Conservation (phyloP, 2,329 filamentous ascomycete genomes). For the Paracoccidioides lutzii region DNA sequence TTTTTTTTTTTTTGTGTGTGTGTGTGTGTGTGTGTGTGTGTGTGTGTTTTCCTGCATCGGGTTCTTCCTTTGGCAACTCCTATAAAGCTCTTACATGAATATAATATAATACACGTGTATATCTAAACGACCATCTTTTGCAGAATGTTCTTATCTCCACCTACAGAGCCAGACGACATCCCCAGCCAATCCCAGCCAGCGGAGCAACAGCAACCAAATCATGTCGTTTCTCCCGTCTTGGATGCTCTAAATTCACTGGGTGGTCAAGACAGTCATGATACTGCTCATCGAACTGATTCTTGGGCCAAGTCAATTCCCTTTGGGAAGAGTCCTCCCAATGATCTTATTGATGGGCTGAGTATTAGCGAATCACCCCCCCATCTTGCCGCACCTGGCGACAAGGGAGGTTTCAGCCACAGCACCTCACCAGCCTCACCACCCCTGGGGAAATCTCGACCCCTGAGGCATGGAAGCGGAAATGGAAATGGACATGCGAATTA, state of each 20-base stretch:
- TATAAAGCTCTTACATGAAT: background rate
- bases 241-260: slow-evolving; percentile 25
- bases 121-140: slow-evolving; percentile 8
- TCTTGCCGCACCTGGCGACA: slow-evolving; percentile 26
- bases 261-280: slow-evolving; percentile 22
- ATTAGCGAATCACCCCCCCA: slow-evolving; percentile 28
- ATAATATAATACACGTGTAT: slow-evolving; percentile 1
- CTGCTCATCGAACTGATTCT: slow-evolving; percentile 27
- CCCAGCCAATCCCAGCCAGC: slow-evolving; percentile 17
- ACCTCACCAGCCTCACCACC: slow-evolving; percentile 34
- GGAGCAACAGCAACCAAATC: slow-evolving; percentile 14
- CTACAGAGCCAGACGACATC: slow-evolving; percentile 19
- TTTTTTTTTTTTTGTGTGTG: background rate
- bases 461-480: slow-evolving; percentile 31
- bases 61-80: no score
- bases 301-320: slow-evolving; percentile 35
- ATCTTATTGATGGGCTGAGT: slow-evolving; percentile 24
- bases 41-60: background rate
- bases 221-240: slow-evolving; percentile 26
- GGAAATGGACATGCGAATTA: slow-evolving; percentile 26
- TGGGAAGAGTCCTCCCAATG: slow-evolving; percentile 32
- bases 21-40: background rate
- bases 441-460: slow-evolving; percentile 26
- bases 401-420: slow-evolving; percentile 27
- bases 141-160: slow-evolving; percentile 19